phyloP scores from a whole-genome alignment of 2,329 filamentous ascomycete species.

The Westerdykella sp. region DNA sequence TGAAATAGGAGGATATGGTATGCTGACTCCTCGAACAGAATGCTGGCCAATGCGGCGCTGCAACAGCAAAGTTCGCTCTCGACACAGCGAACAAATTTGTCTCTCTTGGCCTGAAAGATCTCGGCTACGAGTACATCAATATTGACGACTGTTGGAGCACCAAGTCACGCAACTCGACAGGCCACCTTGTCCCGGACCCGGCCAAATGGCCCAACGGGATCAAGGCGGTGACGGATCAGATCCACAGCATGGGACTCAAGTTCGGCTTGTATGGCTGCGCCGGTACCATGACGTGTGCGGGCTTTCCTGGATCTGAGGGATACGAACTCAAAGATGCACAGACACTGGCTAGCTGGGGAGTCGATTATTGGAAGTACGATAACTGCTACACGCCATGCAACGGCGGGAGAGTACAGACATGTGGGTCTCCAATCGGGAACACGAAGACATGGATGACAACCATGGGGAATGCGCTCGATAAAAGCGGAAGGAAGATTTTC shows the following conservation, averaged over 20 bases:
- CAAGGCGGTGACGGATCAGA: conserved; percentile 45
- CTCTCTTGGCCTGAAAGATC: conserved; percentile 17
- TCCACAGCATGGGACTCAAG: conserved; percentile 55
- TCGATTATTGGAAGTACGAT: conserved; percentile 36
- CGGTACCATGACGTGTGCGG: conserved; percentile 49
- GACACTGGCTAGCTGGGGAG: conserved; percentile 43
- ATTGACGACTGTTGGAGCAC: conserved; percentile 56
- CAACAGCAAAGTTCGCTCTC: conserved; percentile 7
- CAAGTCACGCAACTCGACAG: conserved; percentile 41
- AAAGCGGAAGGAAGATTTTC: conserved; percentile 33
- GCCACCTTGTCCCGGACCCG: conserved; percentile 37
- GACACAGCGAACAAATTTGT: conserved; percentile 12
- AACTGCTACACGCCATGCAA: conserved; percentile 37
- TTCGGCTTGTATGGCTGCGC: conserved; percentile 58
- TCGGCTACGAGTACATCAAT: conserved; percentile 44
- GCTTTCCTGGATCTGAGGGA: conserved; percentile 52
- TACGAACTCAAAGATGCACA: conserved; percentile 52
- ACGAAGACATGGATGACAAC: conserved; percentile 46
- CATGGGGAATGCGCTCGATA: conserved; percentile 39
- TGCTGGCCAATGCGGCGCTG: conserved; percentile 11
- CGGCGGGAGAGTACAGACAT: conserved; percentile 19
- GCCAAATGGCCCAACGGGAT: conserved; percentile 58
- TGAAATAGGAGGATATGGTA: conserved; percentile 9
- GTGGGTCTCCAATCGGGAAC: conserved; percentile 38
- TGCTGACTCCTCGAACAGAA: conserved; percentile 18